A percentile compares a stretch with the other conserved stretches of the same genome.
phyloP scores from a whole-genome alignment of 2,329 filamentous ascomycete genomes.

The Pseudogymnoascus sp. region DNA sequence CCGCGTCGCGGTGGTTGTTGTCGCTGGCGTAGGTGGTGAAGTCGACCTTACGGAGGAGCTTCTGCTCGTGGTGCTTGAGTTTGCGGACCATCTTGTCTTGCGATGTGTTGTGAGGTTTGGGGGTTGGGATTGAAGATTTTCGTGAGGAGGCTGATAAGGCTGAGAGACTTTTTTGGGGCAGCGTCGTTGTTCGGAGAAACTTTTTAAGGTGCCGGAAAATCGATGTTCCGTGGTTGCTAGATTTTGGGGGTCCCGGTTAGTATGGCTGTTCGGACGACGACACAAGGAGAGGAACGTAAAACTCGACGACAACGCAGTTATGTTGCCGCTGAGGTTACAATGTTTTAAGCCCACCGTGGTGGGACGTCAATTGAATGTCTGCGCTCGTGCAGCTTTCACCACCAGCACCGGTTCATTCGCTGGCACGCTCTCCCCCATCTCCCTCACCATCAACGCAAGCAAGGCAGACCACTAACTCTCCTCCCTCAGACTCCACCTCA shows the following conservation, averaged over 20 bases:
- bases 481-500: not conserved
- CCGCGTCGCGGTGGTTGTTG: conserved; percentile 74
- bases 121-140: not conserved
- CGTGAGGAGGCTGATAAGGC: conserved; percentile 6
- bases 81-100: conserved; percentile 70
- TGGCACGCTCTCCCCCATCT: conserved; percentile 18
- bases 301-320: conserved; percentile 11
- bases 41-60: conserved; percentile 86
- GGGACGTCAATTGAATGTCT: conserved; percentile 12
- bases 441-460: conserved; percentile 8
- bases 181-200: not conserved
- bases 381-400: conserved; percentile 21
- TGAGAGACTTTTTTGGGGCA: not conserved
- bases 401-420: conserved; percentile 20
- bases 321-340: conserved; percentile 26
- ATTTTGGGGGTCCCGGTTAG: not conserved
- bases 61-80: conserved; percentile 94
- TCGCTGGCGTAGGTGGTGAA: conserved; percentile 92
- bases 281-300: not conserved
- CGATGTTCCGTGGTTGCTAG: not conserved
- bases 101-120: not conserved
- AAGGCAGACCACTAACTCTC: not conserved
- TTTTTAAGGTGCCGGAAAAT: not conserved
- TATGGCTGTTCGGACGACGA: not conserved
- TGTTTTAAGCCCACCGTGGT: conserved; percentile 22